Evolutionary conservation across 2,329 filamentous ascomycete species (phyloP), one percentile per base, ranked within the genome.

Genomic region (Coleophoma eucalyptorum): DNA sequence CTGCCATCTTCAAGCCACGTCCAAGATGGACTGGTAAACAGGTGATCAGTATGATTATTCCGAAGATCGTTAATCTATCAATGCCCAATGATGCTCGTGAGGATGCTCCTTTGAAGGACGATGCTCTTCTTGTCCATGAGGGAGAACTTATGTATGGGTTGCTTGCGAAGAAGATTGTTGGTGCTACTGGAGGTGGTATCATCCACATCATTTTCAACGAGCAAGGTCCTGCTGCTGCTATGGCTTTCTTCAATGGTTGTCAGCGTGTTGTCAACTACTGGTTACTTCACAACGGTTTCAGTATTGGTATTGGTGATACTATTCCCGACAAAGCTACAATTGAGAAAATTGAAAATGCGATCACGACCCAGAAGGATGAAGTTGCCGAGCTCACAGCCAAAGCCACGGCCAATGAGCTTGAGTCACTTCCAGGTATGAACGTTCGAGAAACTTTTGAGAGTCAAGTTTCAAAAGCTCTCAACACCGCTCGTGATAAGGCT

Each of bases 1-100:
- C 94, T 13, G 91, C 93, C n/a, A 96, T 99, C 57, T 65, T 96
- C 57, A 97, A 96, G 72, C 94, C 94, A 10, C 80, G 85, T 49
- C 91, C 94, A 40, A 85, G 91, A 60, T 99, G 94, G 94, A 97
- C 93, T 47, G 94, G 94, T 62, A 99, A 99, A 73, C 94, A 99
- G 72, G 86, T 99, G 58, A 85, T 96, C 66, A 97, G 92, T 71
- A 83, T 97, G 83, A 84, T 94, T 51, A 87, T 99, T 57, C 93
- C 94, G 15, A 77, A 83, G 50, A 90, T 91, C 56, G 85, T 99
- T 60, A 97, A 92, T 67, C 78, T 93, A 43, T 81, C 86, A 59
- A 79, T 76, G 52, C 75, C 82, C 43, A 83, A 84, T 43, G 84
- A 89, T 51, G 76, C 78, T 52, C 75, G 75, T 8, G 72, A 76